These are phyloP conservation scores for Kwoniella shivajii DNA, from an alignment of 1,284 basidiomycete genomes.

Conservation along the genomic window DNA sequence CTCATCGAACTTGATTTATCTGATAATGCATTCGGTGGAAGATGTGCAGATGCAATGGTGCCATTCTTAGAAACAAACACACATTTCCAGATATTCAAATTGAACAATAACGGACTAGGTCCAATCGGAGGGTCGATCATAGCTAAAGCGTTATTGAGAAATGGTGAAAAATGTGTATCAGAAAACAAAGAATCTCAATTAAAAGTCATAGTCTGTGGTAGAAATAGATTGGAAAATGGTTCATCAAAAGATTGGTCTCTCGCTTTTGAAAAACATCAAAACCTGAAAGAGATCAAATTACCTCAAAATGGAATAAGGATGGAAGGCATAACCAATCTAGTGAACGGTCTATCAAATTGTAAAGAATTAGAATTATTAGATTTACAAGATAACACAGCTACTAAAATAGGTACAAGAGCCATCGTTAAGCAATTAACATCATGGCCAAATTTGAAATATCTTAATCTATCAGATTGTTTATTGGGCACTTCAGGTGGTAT, in stretches of 20 bases:
- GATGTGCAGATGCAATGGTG: constrained; percentile 93
- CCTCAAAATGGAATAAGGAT: constrained; percentile 97
- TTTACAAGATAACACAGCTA: constrained; percentile 95
- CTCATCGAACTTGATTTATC: constrained; percentile 88
- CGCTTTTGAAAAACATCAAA: constrained; percentile 80
- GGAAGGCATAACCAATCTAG: constrained; percentile 85
- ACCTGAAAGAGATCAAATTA: constrained; percentile 81
- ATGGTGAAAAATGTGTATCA: constrained; percentile 69
- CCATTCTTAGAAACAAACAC: constrained; percentile 81
- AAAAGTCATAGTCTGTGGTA: constrained; percentile 83
- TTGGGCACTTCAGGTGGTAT: constrained; percentile 67
- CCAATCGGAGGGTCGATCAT: constrained; percentile 83
- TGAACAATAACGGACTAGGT: constrained; percentile 98
- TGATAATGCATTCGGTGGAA: constrained; percentile 96
- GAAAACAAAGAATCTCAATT: constrained; percentile 71
- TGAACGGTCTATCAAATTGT: constrained; percentile 72
- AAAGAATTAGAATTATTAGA: constrained; percentile 75
- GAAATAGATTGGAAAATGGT: constrained; percentile 92
- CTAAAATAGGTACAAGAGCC: constrained; percentile 68
- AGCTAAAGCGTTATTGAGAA: constrained; percentile 78
- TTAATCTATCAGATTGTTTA: constrained; percentile 92
- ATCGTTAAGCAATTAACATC: constrained; percentile 70
- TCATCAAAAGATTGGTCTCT: constrained; percentile 80
- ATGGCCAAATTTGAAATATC: constrained; percentile 72
- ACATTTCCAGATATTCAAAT: constrained; percentile 76